Conservation (phyloP, 352 stramenopile species). For the Pseudoperonospora humuli region DNA sequence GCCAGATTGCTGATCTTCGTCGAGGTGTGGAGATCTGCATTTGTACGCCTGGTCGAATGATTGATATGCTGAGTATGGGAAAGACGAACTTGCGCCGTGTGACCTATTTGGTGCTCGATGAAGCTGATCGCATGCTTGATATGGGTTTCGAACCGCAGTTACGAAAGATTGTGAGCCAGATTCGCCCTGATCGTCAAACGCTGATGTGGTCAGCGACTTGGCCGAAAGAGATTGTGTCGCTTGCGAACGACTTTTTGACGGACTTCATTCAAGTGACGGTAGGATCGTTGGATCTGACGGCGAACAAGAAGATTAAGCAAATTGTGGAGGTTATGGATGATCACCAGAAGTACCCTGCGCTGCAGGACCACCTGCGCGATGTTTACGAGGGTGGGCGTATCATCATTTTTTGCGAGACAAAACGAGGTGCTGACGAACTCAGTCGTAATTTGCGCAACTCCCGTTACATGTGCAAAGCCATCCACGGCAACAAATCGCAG, state of each 20-base stretch:
- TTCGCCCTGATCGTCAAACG: constrained; percentile 96
- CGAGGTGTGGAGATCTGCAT: constrained; percentile 82
- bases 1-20: constrained; percentile 82
- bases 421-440: constrained; percentile 96
- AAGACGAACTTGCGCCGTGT: constrained; percentile 95
- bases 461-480: constrained; percentile 93
- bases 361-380: constrained; percentile 75
- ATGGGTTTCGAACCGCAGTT: constrained; percentile 94
- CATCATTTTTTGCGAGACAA: constrained; percentile 99
- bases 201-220: constrained; percentile 99
- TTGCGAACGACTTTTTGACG: constrained; percentile 96
- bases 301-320: constrained; percentile 98
- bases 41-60: constrained; percentile 94
- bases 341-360: constrained; percentile 92
- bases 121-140: constrained; percentile 96
- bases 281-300: constrained; percentile 93
- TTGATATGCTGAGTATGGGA: constrained; percentile 96
- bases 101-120: constrained; percentile 98
- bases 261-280: constrained; percentile 96
- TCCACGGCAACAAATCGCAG: constrained; percentile 99
- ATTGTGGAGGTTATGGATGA: constrained; percentile 95
- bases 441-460: constrained; percentile 89
- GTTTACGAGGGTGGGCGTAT: constrained; percentile 90
- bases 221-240: constrained; percentile 95
- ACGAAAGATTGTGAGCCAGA: constrained; percentile 95